Conservation (phyloP, 2,329 filamentous ascomycete genomes). For the Aspergillus novoparasiticus region DNA sequence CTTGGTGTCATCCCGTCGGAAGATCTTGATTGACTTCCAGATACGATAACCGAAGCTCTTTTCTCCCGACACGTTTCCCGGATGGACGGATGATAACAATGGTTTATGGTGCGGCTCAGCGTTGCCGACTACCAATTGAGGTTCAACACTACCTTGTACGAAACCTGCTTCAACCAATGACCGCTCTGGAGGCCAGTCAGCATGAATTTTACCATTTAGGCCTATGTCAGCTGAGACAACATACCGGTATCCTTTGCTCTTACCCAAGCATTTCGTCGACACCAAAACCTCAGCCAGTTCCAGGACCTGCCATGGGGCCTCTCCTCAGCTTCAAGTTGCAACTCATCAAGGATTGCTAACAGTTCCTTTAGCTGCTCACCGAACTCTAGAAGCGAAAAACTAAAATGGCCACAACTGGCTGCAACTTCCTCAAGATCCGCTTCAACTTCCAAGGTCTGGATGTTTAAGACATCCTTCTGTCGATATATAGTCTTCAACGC, state of each 20-base stretch:
- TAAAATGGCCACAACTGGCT: conserved; percentile 96
- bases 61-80: conserved; percentile 20
- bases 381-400: conserved; percentile 86
- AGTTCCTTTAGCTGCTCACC: conserved; percentile 86
- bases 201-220: not conserved
- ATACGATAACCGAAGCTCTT: conserved; percentile 50
- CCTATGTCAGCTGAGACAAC: not conserved
- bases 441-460: conserved; percentile 72
- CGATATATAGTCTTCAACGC: conserved; percentile 80
- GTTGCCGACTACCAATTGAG: conserved; percentile 6
- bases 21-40: conserved; percentile 57
- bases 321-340: conserved; percentile 70
- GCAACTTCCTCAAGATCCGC: conserved; percentile 97
- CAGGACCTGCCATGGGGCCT: conserved; percentile 67
- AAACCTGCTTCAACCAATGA: conserved; percentile 12
- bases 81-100: not conserved
- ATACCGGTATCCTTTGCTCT: conserved; percentile 32
- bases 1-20: conserved; percentile 66
- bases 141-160: not conserved
- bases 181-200: conserved; percentile 17
- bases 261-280: conserved; percentile 20
- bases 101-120: not conserved
- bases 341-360: conserved; percentile 79
- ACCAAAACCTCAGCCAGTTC: conserved; percentile 87
- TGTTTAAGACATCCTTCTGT: conserved; percentile 71